A percentile compares a stretch with the other conserved stretches of the same genome.
These are phyloP conservation scores for Cyberlindnera meyerae DNA, from an alignment of 805 yeast species.

Conservation along the genomic window DNA sequence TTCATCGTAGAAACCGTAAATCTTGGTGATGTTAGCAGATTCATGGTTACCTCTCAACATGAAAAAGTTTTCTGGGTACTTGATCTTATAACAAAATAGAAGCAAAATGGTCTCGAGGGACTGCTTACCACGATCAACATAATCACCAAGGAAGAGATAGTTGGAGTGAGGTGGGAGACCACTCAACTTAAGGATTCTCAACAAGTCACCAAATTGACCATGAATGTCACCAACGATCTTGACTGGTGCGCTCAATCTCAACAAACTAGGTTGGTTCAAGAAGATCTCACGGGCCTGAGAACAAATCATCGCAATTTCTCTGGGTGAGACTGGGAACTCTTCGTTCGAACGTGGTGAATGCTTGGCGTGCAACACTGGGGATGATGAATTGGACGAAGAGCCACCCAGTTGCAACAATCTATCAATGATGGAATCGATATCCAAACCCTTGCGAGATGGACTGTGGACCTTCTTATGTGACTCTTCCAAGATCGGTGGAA, in stretches of 20 bases:
- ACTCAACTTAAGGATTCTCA: slow-evolving; percentile 88
- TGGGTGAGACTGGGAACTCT: slow-evolving; percentile 23
- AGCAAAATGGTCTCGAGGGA: slow-evolving; percentile 86
- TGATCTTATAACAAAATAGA: slow-evolving; percentile 87
- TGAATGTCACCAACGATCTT: slow-evolving; percentile 91
- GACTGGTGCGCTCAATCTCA: slow-evolving; percentile 76
- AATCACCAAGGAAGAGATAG: slow-evolving; percentile 90
- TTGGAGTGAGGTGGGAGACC: slow-evolving; percentile 96
- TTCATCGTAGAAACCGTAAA: slow-evolving; percentile 96
- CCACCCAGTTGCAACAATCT: slow-evolving; percentile 37
- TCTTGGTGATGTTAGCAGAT: slow-evolving; percentile 94
- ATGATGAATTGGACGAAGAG: slow-evolving; percentile 2
- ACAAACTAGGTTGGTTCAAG: slow-evolving; percentile 80
- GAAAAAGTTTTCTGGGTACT: slow-evolving; percentile 94
- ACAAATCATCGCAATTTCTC: slow-evolving; percentile 80
- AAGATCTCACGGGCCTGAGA: slow-evolving; percentile 83
- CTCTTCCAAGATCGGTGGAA: slow-evolving; percentile 25
- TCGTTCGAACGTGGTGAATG: slow-evolving; percentile 15
- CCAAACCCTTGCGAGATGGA: slow-evolving; percentile 27
- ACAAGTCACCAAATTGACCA: slow-evolving; percentile 90
- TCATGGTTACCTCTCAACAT: slow-evolving; percentile 94
- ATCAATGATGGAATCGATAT: slow-evolving; percentile 61
- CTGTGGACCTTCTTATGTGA: slow-evolving; percentile 2
- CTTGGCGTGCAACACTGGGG: slow-evolving; percentile 13
- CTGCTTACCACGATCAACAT: slow-evolving; percentile 97